phyloP scores from a whole-genome alignment of 768 basidiomycete species.

The Xanthoconium stramineum region DNA sequence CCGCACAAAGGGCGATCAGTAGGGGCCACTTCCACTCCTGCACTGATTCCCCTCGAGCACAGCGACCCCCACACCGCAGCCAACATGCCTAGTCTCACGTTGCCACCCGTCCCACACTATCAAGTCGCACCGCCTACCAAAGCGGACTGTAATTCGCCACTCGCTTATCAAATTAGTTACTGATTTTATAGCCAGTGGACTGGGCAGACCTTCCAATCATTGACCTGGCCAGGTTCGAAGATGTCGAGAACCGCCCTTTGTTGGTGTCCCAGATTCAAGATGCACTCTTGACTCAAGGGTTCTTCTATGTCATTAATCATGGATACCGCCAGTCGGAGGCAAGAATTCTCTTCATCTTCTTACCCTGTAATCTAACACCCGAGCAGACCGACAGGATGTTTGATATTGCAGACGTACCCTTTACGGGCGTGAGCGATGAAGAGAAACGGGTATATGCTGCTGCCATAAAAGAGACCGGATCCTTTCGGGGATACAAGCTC shows the following conservation, averaged over 20 bases:
- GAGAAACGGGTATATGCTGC: conserved; percentile 44
- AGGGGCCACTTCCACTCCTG: too few relatives aligned
- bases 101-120: conserved; percentile 37
- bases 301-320: conserved; percentile 40
- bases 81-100: conserved; percentile 9
- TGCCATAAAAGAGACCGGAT: conserved; percentile 41
- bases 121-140: conserved; percentile 34
- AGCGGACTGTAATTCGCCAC: conserved; percentile 25
- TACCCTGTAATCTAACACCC: conserved; percentile 28
- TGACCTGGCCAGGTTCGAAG: conserved; percentile 43
- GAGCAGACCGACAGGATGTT: conserved; percentile 45
- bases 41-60: too few relatives aligned
- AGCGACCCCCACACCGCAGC: too few relatives aligned
- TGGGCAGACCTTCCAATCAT: conserved; percentile 52
- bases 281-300: conserved; percentile 45
- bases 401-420: conserved; percentile 47
- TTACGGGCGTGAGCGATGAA: conserved; percentile 36
- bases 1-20: too few relatives aligned
- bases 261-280: conserved; percentile 41
- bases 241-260: conserved; percentile 34
- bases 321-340: conserved; percentile 40
- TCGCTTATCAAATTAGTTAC: neutral
- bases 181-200: conserved; percentile 35
- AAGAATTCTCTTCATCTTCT: conserved; percentile 1
- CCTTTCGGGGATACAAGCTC: conserved; percentile 53